Conservation (phyloP, 2,329 filamentous ascomycete species). For the Claviceps capensis region DNA sequence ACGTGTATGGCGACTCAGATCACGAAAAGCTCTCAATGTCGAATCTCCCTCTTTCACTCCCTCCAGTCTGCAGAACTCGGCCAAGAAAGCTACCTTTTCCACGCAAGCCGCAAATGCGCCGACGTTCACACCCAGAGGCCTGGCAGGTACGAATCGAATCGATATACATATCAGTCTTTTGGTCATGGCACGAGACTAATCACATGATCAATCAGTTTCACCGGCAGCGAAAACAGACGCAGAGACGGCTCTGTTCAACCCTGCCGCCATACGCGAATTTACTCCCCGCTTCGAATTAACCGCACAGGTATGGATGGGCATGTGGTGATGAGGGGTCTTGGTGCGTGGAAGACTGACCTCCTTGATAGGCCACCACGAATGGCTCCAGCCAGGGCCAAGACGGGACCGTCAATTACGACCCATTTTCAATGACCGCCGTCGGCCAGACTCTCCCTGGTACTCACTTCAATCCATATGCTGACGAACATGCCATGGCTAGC, state of each 20-base stretch:
- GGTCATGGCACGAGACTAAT: background rate
- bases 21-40: slow-evolving; percentile 77
- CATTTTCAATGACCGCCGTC: slow-evolving; percentile 47
- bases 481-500: slow-evolving; percentile 49
- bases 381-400: slow-evolving; percentile 35
- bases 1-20: slow-evolving; percentile 17
- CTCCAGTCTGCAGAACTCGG: slow-evolving; percentile 27
- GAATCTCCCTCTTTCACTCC: slow-evolving; percentile 95
- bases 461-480: slow-evolving; percentile 63
- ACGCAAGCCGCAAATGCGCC: slow-evolving; percentile 83
- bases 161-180: background rate
- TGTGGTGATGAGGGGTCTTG: background rate
- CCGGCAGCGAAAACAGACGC: slow-evolving; percentile 27
- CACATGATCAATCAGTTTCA: slow-evolving; percentile 11
- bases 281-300: slow-evolving; percentile 43
- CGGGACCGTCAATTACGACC: slow-evolving; percentile 36
- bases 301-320: slow-evolving; percentile 27
- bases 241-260: slow-evolving; percentile 38
- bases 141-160: slow-evolving; percentile 23
- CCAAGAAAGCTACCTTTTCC: slow-evolving; percentile 67
- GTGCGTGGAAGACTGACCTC: background rate
- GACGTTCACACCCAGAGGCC: slow-evolving; percentile 63
- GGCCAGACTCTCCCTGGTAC: slow-evolving; percentile 35
- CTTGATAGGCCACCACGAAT: slow-evolving; percentile 26
- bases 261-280: slow-evolving; percentile 44